A percentile compares a stretch with the other conserved stretches of the same genome.
These are phyloP conservation scores for Globisporangium barbulae DNA, from an alignment of 352 stramenopile species.

Conservation along the genomic window DNA sequence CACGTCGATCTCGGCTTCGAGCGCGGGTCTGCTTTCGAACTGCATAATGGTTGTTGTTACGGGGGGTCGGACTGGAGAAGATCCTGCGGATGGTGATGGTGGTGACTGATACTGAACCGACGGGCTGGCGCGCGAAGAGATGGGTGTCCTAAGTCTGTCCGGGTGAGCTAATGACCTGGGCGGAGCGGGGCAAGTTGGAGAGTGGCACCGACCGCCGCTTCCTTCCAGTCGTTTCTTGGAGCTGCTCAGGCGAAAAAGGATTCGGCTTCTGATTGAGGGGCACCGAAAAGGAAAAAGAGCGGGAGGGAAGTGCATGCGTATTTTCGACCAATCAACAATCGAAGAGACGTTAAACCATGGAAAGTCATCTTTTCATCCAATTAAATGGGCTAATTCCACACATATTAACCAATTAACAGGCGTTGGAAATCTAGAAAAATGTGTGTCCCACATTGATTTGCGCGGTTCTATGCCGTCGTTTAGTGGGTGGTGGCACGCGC, in stretches of 20 bases:
- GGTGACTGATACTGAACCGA: constrained; percentile 5
- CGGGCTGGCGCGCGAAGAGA: not conserved
- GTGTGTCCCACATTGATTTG: not conserved
- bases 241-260: not conserved
- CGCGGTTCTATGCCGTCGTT: not conserved
- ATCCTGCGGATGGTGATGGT: not conserved
- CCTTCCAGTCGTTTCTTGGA: constrained; percentile 1
- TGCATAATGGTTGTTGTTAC: constrained; percentile 25
- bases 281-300: constrained; percentile 1
- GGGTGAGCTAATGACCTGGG: not conserved
- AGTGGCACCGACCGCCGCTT: not conserved
- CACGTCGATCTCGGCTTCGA: constrained; percentile 58
- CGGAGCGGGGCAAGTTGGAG: not conserved
- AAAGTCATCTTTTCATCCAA: not conserved
- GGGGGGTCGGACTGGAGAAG: not conserved
- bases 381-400: not conserved
- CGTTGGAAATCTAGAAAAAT: not conserved
- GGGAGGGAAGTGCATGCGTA: not conserved
- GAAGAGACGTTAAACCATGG: not conserved
- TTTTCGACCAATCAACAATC: not conserved
- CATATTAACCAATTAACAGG: not conserved
- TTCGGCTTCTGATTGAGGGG: not conserved
- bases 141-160: not conserved
- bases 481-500: not conserved
- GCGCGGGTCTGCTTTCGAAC: constrained; percentile 35